Evolutionary conservation across 345 rosid species (phyloP), one percentile per base, ranked within the genome.

Genomic region (Pugionium dolabratum): DNA sequence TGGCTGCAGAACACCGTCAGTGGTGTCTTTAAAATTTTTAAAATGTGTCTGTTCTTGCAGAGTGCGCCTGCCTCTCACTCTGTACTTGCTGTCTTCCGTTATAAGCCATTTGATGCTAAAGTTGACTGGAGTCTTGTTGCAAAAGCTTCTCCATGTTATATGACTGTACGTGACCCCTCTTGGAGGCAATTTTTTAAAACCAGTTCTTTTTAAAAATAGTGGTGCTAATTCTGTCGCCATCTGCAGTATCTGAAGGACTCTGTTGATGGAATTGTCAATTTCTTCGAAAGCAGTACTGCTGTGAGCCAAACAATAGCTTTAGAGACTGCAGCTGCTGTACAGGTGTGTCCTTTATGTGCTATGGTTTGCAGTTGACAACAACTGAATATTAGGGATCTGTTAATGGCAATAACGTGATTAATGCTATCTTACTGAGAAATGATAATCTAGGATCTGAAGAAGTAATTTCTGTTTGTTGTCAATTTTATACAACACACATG

Each of bases 321-420:
- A 80, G 99, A 94, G 81, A 86, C 99, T 79, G 99, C 95, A 53
- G 88, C 97, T 53, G 96, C 96, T 62, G 88, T 94, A 64, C 97
- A 94, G 99, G 99, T 94, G 74, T 78, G 71, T 65, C 32, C 35
- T 51, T n/a, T 64, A 41, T 40, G 66, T 62, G 41, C 43, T 42
- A 71, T 67, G 54, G 47, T 67, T 66, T 68, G 57, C 36, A 46
- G 27, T 67, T 64, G 28, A 49, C 26, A 37, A 49, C 48, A 70
- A 33, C 43, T 53, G 27, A 27, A 41, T 55, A 56, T 40, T 18
- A 28, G 31, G 50, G 26, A 40, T 59, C 68, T 60, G 58, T 48
- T 46, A 60, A 40, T 60, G 64, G 45, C 46, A 66, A 67, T 60
- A 44, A 51, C 28, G 5, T 59, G 37, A 59, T 26, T 27, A 45